Conservation (phyloP, 108 stramenopile genomes). For the Cyclotella atomus region DNA sequence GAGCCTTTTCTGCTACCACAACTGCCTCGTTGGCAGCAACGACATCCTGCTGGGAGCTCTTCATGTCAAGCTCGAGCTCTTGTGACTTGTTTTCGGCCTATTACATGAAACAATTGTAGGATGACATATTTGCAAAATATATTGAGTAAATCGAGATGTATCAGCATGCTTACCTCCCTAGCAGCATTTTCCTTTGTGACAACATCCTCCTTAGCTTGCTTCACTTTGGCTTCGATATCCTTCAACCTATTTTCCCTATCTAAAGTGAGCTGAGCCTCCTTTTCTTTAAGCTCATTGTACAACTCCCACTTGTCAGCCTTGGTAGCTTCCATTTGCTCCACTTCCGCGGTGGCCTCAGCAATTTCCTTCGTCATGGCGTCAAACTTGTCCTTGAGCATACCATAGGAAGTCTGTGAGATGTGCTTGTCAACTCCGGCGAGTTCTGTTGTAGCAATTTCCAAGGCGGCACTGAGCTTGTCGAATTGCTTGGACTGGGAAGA, state of each 20-base stretch:
- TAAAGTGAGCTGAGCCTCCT: conserved; percentile 82
- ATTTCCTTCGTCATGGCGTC: conserved; percentile 76
- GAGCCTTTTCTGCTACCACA: conserved; percentile 56
- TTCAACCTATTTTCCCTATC: conserved; percentile 76
- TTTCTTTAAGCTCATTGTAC: conserved; percentile 81
- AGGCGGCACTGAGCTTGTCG: conserved; percentile 63
- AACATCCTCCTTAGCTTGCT: conserved; percentile 71
- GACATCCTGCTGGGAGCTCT: conserved; percentile 76
- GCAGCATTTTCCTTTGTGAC: conserved; percentile 63
- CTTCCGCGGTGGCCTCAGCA: conserved; percentile 60
- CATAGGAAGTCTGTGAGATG: conserved; percentile 86
- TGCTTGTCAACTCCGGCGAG: conserved; percentile 81
- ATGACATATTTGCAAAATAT: too few relatives aligned
- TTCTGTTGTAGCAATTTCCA: conserved; percentile 82
- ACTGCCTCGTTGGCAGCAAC: conserved; percentile 70
- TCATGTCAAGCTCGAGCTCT: conserved; percentile 78
- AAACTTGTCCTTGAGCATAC: conserved; percentile 77
- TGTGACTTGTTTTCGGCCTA: conserved; percentile 75
- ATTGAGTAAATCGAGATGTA: too few relatives aligned
- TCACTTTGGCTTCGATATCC: conserved; percentile 70
- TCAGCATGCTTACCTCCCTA: conserved; percentile 70
- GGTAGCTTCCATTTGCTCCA: conserved; percentile 73
- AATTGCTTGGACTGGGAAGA: conserved; percentile 54
- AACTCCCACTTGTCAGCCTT: conserved; percentile 78
- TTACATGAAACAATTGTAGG: background rate